Evolutionary conservation across 2,329 filamentous ascomycete species (phyloP).

Genomic region (Exophiala alcalophila): DNA sequence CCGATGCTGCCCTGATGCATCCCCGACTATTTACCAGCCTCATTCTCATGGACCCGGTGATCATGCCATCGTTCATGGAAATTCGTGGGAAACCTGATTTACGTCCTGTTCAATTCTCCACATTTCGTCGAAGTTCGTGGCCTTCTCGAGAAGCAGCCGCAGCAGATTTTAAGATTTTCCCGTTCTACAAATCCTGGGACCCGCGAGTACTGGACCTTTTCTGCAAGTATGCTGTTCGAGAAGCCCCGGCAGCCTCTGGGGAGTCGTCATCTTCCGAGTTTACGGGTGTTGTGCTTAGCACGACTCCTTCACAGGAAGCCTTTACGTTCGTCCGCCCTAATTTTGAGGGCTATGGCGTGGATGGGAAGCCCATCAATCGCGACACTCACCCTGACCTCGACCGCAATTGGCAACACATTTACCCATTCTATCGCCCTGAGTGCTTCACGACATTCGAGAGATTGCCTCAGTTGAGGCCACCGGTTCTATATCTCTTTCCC

Average conservation of each 20-base stretch:
- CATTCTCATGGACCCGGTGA: slow-evolving; percentile 65
- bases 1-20: slow-evolving; percentile 66
- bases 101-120: slow-evolving; percentile 66
- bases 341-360: slow-evolving; percentile 57
- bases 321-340: slow-evolving; percentile 48
- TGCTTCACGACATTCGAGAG: slow-evolving; percentile 37
- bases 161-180: slow-evolving; percentile 62
- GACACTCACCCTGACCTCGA: slow-evolving; percentile 46
- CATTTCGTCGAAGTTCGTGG: slow-evolving; percentile 75
- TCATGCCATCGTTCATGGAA: slow-evolving; percentile 39
- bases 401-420: slow-evolving; percentile 31
- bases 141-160: slow-evolving; percentile 68
- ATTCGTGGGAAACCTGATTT: too few relatives aligned
- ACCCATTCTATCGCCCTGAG: slow-evolving; percentile 46
- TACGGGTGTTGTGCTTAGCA: slow-evolving; percentile 55
- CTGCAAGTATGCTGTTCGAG: slow-evolving; percentile 69
- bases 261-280: slow-evolving; percentile 58
- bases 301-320: slow-evolving; percentile 83
- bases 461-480: slow-evolving; percentile 43
- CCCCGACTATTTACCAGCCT: slow-evolving; percentile 70
- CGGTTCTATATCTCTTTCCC: slow-evolving; percentile 44
- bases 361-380: slow-evolving; percentile 36
- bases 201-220: slow-evolving; percentile 71
- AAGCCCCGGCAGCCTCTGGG: slow-evolving; percentile 55
- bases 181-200: slow-evolving; percentile 83